Evolutionary conservation across 2,329 filamentous ascomycete species (phyloP), one percentile per base, ranked within the genome.

Genomic region (Arthrobotrys entomopaga): DNA sequence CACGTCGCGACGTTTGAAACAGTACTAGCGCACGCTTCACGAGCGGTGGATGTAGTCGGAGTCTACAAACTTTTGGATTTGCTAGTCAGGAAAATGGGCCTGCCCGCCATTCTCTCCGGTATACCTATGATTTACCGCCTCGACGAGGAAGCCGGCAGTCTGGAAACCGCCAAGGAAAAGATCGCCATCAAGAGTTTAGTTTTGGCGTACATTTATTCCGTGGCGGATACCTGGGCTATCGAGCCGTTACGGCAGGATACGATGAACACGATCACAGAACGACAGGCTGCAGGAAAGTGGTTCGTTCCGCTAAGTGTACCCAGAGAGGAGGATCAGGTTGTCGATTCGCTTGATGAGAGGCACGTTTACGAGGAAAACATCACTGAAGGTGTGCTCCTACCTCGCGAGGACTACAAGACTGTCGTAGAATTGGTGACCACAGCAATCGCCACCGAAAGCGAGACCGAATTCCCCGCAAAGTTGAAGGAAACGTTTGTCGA

Each of bases 1-100:
- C 93, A 97, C 81, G 85, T 97, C 50, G 89, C 91, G 57, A 86
- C 95, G n/a, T 97, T 96, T 81, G 94, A 98, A 80, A 91, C 91
- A 77, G 91, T 91, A 6, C 82, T 94, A 20, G 90, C 95, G 78
- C 88, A 85, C 77, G 85, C 91, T 20, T 86, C 89, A 24, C 89
- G 86, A 50, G 91, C 95, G 75, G 85, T 87, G 0, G 92, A 96
- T 78, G 86, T 96, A 29, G 83, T 92, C 26, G 82, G 96, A 13
- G 83, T 96, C 7, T 92, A 97, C 79, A 84, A 92, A 2, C 84
- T 97, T 10, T 85, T 97, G 42, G 84, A 87, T 10, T 91, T 87
- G 65, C 84, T 97, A n/a, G 86, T 92, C 7, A 85, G 88, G 69
- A 89, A 88, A 66, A 85, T 97, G 0, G 93, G 94, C 2, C 88